Base-by-base conservation (phyloP, 1,139 yeast genomes). In the Kodamaea plutei region DNA sequence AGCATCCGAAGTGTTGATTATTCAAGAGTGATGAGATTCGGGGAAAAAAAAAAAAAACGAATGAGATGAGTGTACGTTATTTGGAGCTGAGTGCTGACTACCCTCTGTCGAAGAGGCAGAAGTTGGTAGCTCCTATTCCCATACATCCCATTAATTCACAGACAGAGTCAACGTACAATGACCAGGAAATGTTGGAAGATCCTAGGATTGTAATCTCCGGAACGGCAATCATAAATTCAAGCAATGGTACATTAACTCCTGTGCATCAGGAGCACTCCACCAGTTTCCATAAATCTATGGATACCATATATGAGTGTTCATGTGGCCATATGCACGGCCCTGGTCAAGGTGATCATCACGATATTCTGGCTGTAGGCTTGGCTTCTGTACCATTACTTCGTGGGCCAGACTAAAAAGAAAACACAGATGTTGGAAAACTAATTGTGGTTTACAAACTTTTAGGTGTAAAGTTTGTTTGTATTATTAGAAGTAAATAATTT, bases 311-410 rank as follows among this genome's bases (percentile, higher is more conserved):
- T 17, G 20, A 40, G 26, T 61, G 68, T 38, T 55, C 59, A 2
- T 61, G 68, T 43, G 67, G 67, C 4, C 46, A 52, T 34, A 41
- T 61, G 24, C 68, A 61, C 37, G 67, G 67, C 1, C 62, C 64
- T 2, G 64, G 62, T 6, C 59, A 52, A 25, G 56, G 54, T 2
- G 38, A 44, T 22, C 48, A 46, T 25, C 54, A 56, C 26, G 68
- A 61, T 33, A 37, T 51, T 9, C 40, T 35, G 11, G 65, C 67
- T 11, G 56, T 56, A 14, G 67, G 67, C 1, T 45, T 61, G 26
- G 40, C 54, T 16, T 39, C 41, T 18, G 43, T 31, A 10, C 61
- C 55, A 9, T 49, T 52, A 26, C 49, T 61, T 29, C 41, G 64
- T 32, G 68, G 68, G 2, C 68, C 67, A 1, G 66, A 61, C 28